Percentiles rank a stretch among this genome's conserved stretches.
Evolutionary conservation across 441 rosid species (phyloP).

Genomic region (Euphorbia corollata): DNA sequence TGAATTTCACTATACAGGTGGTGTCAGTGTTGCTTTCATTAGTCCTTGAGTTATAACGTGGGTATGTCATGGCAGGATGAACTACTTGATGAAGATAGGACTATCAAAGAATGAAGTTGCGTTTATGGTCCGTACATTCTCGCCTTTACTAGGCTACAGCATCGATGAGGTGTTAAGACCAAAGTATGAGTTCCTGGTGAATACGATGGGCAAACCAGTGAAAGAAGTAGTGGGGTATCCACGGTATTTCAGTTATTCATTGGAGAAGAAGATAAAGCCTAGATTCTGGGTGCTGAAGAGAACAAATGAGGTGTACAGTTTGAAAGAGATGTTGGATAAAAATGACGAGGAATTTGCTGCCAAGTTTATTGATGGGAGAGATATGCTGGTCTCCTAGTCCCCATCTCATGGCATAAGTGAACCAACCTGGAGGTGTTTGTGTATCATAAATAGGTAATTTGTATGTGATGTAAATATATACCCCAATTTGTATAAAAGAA

Average conservation of each 20-base stretch:
- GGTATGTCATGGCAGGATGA: constrained; percentile 40
- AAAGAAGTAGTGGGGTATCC: constrained; percentile 66
- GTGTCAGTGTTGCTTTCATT: neutral
- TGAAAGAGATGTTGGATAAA: constrained; percentile 69
- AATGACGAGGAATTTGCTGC: constrained; percentile 76
- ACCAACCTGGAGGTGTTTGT: neutral
- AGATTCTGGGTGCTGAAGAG: constrained; percentile 62
- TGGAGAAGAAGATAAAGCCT: constrained; percentile 83
- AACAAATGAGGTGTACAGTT: constrained; percentile 48
- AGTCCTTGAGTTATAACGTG: neutral
- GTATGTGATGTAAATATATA: too few species aligned
- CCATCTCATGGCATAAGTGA: constrained; percentile 9
- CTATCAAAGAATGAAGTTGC: constrained; percentile 52
- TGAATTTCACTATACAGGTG: neutral
- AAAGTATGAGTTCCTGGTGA: constrained; percentile 57
- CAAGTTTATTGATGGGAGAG: constrained; percentile 46
- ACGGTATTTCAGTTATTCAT: constrained; percentile 72
- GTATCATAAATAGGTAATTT: neutral
- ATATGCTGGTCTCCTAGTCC: constrained; percentile 15
- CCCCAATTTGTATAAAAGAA: too few species aligned
- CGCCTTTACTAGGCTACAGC: constrained; percentile 82
- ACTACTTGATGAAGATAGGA: constrained; percentile 60
- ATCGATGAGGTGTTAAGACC: constrained; percentile 61
- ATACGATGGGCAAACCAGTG: constrained; percentile 57
- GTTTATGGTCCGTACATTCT: constrained; percentile 72